Base-by-base conservation (phyloP, 2,329 filamentous ascomycete species). In the Aspergillus pseudoterreus region DNA sequence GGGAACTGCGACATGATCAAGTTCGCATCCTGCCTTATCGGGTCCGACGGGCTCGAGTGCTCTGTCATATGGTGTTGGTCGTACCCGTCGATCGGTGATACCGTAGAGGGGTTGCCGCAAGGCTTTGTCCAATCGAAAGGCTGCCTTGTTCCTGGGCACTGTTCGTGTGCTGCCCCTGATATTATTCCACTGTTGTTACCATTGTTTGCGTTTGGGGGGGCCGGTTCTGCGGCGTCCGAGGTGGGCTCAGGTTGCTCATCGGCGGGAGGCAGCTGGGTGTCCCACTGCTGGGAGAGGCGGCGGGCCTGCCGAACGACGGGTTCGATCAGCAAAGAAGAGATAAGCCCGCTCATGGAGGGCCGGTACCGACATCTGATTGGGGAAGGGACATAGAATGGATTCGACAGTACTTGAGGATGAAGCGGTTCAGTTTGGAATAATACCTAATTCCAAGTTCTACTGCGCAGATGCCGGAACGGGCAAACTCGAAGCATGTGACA, bases 341-440 rank as follows among this genome's bases (percentile, higher is more conserved):
- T 65, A 45, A 72, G 72, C 59, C 69, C 68, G 63, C 68, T 76
- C 74, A 77, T 78, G 67, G 62, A 67, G 61, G 60, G 58, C 58
- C 55, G 47, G 30, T 55, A 50, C 35, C 45, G 54, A 55, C 63
- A 59, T 56, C 47, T 54, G 48, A 51, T 32, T 24, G 32, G 30
- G 14, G 15, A 15, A 38, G 15, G 47, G 46, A 35, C 46, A 52
- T 50, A 27, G 12, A 48, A 41, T n/a, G 38, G 15, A 32, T 21
- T 48, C 4, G 38, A 50, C 33, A 35, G n/a, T 33, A 33, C n/a
- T n/a, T 15, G 1, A 27, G 21, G 33, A 41, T 27, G 32, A 33
- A 21, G n/a, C 15, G 33, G 19, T 36, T 39, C 12, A 14, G 15
- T 24, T 8, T 27, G 8, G 14, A 17, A n/a, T 38, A 17, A n/a